Percentiles rank a stretch among this genome's conserved stretches.
Evolutionary conservation across 257 asterid species (phyloP).

Genomic region (Marsdenia floribunda): DNA sequence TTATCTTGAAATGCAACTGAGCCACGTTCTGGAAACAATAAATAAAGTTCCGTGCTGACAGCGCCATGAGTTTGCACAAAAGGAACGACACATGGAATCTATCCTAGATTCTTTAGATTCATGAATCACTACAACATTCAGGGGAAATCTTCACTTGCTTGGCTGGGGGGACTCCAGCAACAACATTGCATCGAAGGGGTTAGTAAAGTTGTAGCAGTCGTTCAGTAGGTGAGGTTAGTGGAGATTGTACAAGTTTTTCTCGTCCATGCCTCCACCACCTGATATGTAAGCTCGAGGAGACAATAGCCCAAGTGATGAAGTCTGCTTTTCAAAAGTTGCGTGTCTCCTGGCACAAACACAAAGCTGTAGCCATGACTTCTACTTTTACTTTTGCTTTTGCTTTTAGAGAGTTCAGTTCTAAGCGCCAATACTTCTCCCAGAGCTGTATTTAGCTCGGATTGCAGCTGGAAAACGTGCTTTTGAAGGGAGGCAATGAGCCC

Average conservation of each 20-base stretch:
- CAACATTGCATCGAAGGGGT: background rate
- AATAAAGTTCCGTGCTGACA: background rate
- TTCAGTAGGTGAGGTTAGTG: background rate
- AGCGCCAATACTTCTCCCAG: constrained; percentile 30
- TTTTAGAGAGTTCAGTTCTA: constrained; percentile 28
- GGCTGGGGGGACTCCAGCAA: background rate
- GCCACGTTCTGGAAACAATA: background rate
- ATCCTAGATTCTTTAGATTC: background rate
- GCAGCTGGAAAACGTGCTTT: constrained; percentile 28
- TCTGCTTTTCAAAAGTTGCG: too few relatives aligned
- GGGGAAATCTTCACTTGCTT: background rate
- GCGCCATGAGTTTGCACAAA: background rate
- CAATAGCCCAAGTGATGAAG: constrained; percentile 10
- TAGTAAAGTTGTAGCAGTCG: background rate
- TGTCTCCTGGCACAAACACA: too few relatives aligned
- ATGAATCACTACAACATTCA: background rate
- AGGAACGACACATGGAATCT: background rate
- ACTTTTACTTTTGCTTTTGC: too few relatives aligned
- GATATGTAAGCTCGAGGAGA: background rate
- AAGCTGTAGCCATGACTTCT: too few relatives aligned
- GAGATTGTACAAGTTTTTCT: background rate
- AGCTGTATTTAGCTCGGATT: constrained; percentile 32
- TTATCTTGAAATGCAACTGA: background rate
- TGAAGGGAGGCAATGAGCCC: constrained; percentile 37
- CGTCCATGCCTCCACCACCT: background rate